phyloP scores from a whole-genome alignment of 2,329 filamentous ascomycete species.

The Lachnum nothofagi region DNA sequence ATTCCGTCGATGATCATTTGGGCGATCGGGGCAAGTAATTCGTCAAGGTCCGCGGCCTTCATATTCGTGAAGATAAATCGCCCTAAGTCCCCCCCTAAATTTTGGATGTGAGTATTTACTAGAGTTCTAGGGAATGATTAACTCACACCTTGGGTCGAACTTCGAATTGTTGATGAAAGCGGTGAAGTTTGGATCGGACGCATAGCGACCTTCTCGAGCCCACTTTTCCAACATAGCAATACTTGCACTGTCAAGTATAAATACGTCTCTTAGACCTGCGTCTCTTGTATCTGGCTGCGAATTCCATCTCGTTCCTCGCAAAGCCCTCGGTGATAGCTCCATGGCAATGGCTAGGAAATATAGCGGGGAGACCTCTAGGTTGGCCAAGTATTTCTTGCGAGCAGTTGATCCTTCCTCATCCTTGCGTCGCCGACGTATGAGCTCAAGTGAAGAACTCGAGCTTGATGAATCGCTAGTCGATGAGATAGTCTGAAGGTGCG shows the following conservation, averaged over 20 bases:
- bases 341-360: too few species aligned
- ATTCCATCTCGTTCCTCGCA: too few species aligned
- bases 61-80: not conserved
- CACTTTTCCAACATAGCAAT: not conserved
- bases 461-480: too few species aligned
- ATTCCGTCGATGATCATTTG: not conserved
- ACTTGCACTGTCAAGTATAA: not conserved
- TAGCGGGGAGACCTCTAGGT: too few species aligned
- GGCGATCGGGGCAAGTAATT: not conserved
- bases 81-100: not conserved
- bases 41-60: not conserved
- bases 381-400: too few species aligned
- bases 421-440: too few species aligned
- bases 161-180: not conserved
- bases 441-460: too few species aligned
- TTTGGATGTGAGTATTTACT: not conserved
- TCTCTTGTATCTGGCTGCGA: too few species aligned
- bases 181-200: not conserved
- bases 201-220: not conserved
- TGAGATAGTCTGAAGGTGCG: too few species aligned
- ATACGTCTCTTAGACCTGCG: too few species aligned
- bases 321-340: too few species aligned
- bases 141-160: not conserved
- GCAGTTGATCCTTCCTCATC: too few species aligned
- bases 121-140: not conserved